Base-by-base conservation (phyloP, 805 yeast genomes). In the Vanderwaltozyma tropicalis region DNA sequence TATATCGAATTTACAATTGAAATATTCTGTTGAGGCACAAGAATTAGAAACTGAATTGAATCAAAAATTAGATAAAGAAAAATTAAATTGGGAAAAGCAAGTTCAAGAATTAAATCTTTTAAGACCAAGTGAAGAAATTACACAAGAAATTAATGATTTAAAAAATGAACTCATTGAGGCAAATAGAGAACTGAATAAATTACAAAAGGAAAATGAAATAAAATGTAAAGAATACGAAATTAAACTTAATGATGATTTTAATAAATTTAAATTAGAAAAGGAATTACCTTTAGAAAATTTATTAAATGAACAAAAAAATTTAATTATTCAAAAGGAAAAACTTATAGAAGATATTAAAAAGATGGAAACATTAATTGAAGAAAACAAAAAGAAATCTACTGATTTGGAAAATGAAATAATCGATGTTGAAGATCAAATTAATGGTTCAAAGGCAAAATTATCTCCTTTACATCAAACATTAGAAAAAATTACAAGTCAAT, bases 61-160 rank as follows among this genome's bases (percentile, higher is more conserved):
- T 18, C 38, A 41, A 31, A 41, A 44, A 15, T 28, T 45, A 24
- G 45, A 51, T 18, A 43, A 41, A 4, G 39, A 39, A 22, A 45
- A 40, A n/a, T 22, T 40, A 17, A 32, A 43, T 15, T 48, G 52
- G 49, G 57, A 52, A 24, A 41, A 34, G 15, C 37, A 52, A 16
- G 34, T 55, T 13, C 34, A 49, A 31, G 47, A 52, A 16, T 33
- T 48, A 11, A 55, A 53, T 22, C 55, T 58, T 35, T 17, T 49
- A 27, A 61, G 61, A 35, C 59, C 59, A 17, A 48, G 54, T 35
- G 57, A 63, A 17, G 48, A 56, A 8, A 34, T 50, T 1, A 50
- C 52, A 1, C 46, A 53, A n/a, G 54, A 50, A 25, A 48, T 48
- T 18, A 58, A 58, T 19, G 35, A 35, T 1, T 52, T 61, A 32